phyloP scores from a whole-genome alignment of 169 alveolate genomes.

The Cryptosporidium felis region DNA sequence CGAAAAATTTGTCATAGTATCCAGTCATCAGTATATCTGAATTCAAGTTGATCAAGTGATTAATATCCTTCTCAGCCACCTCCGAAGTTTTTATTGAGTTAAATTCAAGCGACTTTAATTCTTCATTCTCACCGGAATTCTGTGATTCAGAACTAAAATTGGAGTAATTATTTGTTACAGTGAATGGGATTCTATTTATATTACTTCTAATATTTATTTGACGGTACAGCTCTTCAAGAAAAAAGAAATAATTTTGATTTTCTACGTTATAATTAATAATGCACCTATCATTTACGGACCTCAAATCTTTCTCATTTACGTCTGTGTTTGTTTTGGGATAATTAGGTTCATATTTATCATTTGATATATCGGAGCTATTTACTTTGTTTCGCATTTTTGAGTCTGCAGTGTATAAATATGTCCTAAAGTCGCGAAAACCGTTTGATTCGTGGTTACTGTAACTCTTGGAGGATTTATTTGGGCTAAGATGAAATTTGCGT shows the following conservation, averaged over 20 bases:
- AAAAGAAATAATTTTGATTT: constrained; percentile 51
- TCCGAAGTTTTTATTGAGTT: constrained; percentile 2
- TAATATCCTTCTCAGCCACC: background rate
- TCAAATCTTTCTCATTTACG: background rate
- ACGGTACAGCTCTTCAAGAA: constrained; percentile 49
- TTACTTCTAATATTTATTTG: constrained; percentile 42
- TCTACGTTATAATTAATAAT: constrained; percentile 17
- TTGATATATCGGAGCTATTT: background rate
- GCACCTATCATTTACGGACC: background rate
- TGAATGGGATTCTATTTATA: background rate
- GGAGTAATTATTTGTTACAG: background rate
- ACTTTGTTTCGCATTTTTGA: too few relatives aligned
- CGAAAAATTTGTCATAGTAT: constrained; percentile 80
- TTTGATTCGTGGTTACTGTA: too few relatives aligned
- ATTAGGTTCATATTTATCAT: background rate
- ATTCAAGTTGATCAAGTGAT: constrained; percentile 27
- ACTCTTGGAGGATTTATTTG: too few relatives aligned
- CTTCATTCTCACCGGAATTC: background rate
- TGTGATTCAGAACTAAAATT: background rate
- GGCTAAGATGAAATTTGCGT: constrained; percentile 15
- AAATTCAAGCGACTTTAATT: constrained; percentile 4
- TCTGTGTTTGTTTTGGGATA: background rate
- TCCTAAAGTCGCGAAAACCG: too few relatives aligned
- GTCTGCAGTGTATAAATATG: too few relatives aligned
- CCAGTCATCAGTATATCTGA: constrained; percentile 82